phyloP scores from a whole-genome alignment of 306 rosid species.

The Pachyrhizus erosus region DNA sequence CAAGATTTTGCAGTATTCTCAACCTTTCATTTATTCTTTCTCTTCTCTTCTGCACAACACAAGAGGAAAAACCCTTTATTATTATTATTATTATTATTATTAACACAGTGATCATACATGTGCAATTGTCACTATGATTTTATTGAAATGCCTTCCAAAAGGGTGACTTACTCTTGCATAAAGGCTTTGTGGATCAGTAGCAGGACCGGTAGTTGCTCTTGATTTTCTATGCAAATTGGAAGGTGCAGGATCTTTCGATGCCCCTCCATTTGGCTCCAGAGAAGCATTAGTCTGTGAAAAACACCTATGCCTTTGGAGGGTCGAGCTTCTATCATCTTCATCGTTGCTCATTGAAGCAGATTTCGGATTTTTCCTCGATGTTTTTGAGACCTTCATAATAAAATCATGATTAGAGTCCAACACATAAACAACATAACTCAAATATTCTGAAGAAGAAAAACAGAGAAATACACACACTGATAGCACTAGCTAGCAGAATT shows the following conservation, averaged over 20 bases:
- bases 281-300: conserved; percentile 59
- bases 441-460: background rate
- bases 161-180: conserved; percentile 77
- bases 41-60: conserved; percentile 76
- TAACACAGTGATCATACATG: conserved; percentile 1
- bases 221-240: conserved; percentile 49
- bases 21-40: conserved; percentile 89
- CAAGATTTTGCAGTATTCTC: conserved; percentile 74
- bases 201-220: conserved; percentile 58
- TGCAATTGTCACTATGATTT: background rate
- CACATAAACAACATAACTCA: background rate
- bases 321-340: conserved; percentile 52
- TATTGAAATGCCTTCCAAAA: background rate
- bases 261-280: conserved; percentile 53
- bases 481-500: conserved; percentile 2
- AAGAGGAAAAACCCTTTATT: background rate
- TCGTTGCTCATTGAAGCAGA: conserved; percentile 30
- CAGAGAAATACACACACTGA: background rate
- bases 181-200: conserved; percentile 84
- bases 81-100: background rate
- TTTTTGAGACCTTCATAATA: conserved; percentile 48
- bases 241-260: conserved; percentile 40
- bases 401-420: conserved; percentile 22
- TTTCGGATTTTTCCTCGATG: conserved; percentile 54
- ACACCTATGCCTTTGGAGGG: conserved; percentile 45